Evolutionary conservation across 257 asterid genomes (phyloP).

Genomic region (Cynanchum wilfordii): DNA sequence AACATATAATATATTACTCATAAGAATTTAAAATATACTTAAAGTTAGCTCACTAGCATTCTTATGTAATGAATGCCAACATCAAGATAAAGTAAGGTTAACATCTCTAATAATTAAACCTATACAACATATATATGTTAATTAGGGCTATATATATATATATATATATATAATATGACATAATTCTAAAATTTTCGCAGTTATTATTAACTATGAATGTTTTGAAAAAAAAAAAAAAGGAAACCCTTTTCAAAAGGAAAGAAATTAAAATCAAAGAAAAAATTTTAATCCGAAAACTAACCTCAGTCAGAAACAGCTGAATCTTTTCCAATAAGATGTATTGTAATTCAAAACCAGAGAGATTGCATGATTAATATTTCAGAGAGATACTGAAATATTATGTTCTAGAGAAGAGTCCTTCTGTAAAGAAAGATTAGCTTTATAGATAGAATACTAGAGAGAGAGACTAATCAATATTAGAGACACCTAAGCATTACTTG

Average conservation of each 20-base stretch:
- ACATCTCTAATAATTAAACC: too few relatives aligned
- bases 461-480: not conserved
- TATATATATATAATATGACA: not conserved
- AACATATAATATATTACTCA: too few relatives aligned
- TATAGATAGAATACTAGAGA: not conserved
- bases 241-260: not conserved
- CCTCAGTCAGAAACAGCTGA: not conserved
- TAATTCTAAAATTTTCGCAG: too few relatives aligned
- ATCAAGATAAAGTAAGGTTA: too few relatives aligned
- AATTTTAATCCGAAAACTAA: not conserved
- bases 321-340: not conserved
- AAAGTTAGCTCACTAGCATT: too few relatives aligned
- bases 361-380: not conserved
- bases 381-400: not conserved
- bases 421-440: not conserved
- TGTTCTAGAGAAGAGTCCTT: not conserved
- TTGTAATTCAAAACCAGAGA: not conserved
- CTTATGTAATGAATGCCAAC: too few relatives aligned
- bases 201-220: too few relatives aligned
- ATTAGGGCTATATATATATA: not conserved
- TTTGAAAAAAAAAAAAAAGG: not conserved
- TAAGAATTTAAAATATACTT: too few relatives aligned
- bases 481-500: conserved; percentile 9
- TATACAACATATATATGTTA: not conserved
- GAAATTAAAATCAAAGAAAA: not conserved